Conservation (phyloP, 805 yeast genomes). For the Ogataea neopini region DNA sequence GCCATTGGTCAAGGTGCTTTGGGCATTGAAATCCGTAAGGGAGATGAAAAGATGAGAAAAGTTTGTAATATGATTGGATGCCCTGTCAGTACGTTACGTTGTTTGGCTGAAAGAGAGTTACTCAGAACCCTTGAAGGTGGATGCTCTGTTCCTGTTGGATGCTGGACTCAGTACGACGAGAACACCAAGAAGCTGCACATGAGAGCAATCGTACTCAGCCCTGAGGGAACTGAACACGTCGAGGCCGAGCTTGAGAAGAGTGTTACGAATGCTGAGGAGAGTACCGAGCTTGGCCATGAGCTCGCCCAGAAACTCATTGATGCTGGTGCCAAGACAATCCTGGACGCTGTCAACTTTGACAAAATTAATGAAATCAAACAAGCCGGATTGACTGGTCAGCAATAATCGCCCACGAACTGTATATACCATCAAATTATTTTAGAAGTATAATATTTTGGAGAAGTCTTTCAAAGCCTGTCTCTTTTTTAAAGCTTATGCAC, state of each 20-base stretch:
- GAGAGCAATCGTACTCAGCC: conserved; percentile 76
- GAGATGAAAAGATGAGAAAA: conserved; percentile 57
- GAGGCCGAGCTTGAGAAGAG: conserved; percentile 48
- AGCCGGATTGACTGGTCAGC: conserved; percentile 31
- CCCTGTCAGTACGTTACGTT: conserved; percentile 64
- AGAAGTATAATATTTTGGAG: neutral
- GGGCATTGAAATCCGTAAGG: conserved; percentile 83
- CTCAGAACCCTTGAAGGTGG: conserved; percentile 94
- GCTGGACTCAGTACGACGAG: conserved; percentile 53
- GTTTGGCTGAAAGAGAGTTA: conserved; percentile 84
- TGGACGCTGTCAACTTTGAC: conserved; percentile 76
- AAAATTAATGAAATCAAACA: conserved; percentile 50
- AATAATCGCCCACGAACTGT: conserved; percentile 2
- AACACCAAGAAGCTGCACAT: conserved; percentile 48
- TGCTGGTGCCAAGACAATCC: conserved; percentile 80
- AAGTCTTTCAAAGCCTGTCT: neutral
- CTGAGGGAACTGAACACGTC: conserved; percentile 75
- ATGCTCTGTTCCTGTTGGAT: conserved; percentile 97
- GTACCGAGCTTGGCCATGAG: conserved; percentile 66
- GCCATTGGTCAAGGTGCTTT: conserved; percentile 99
- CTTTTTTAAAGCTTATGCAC: neutral
- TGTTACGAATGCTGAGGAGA: conserved; percentile 52
- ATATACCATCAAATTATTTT: neutral
- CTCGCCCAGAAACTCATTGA: conserved; percentile 68
- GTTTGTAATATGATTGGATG: conserved; percentile 69